Evolutionary conservation across 345 rosid genomes (phyloP), one percentile per base, ranked within the genome.

Genomic region (Stellera chamaejasme): DNA sequence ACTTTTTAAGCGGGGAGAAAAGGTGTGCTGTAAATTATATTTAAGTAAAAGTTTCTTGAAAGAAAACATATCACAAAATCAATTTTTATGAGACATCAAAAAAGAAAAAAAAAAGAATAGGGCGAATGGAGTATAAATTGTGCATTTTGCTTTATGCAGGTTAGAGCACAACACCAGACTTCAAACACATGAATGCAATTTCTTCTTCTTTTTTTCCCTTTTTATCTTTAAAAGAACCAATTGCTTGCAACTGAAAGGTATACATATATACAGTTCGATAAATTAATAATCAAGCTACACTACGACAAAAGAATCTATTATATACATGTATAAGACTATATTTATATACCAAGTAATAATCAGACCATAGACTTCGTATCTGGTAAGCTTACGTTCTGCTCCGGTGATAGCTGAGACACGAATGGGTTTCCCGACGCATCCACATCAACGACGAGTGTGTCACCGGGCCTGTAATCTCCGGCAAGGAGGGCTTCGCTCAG

Each of bases 401-500:
- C 85, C 39, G 39, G 9, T n/a, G 88, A 77, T 54, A 53, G 60
- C 45, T 73, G 78, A 13, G 62, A 59, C 13, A 89, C 83, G 7
- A 75, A 68, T 2, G 99, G 85, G 66, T 84, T 84, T 49, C 97
- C 96, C 0, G 84, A 69, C 56, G 76, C 80, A 80, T 93, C 99
- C 13, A 93, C 66, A 59, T 81, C 85, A 32, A 93, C 56, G 19
- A 74, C n/a, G 28, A 86, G 92, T 0, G 95, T 84, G 73, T 89
- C 96, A 14, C 97, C 97, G 0, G 97, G 90, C 63, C 73, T 81
- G 62, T 67, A 89, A 15, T 64, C 72, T 62, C 90, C 94, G 2
- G 83, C 66, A 27, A 93, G 87, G 50, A 89, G 65, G 6, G 97
- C 89, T 79, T 93, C 96, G 27, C 97, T 87, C 69, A 93, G 60